Base-by-base conservation (phyloP, 2,329 filamentous ascomycete genomes). In the Aspergillus sp. region DNA sequence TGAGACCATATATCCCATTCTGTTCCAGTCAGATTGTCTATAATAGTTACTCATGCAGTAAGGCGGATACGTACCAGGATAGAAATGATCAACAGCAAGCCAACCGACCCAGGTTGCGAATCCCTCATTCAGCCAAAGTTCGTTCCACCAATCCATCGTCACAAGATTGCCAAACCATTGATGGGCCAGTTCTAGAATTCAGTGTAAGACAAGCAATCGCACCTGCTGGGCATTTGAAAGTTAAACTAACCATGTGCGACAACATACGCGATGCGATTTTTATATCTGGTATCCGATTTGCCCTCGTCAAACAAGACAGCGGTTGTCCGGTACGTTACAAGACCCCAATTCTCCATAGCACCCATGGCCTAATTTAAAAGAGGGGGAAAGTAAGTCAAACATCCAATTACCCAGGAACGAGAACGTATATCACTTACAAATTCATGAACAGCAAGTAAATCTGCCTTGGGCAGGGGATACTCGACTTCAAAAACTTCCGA, bases 81-180 rank as follows among this genome's bases (percentile, higher is more conserved):
- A 88, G 43, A 97, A 81, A 62, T 94, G 80, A 62, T 97, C 88
- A 46, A 90, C 82, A 7, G 90, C 90, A 48, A 90, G 79, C 91
- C 91, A 98, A 41, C 91, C 93, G 35, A 96, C 91, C 91, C 91
- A 97, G 3, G 93, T 98, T 34, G 93, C 93, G 62, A 98, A 98
- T 9, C 90, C 90, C 69, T 97, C 91, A 60, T 95, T 95, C 41
- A 95, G 78, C 90, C 90, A 95, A 33, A 93, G 78, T 71, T 94
- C 87, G 62, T 85, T 88, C 88, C 88, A 93, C 89, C 90, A 95
- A 66, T 95, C 88, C 90, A 95, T 95, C 5, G 90, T 95, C 35
- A 95, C 90, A 8, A 95, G 78, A 65, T 95, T 94, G 32, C 90
- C 90, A 57, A 95, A 95, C 90, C 90, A 95, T 71, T 95, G 90